Percentiles rank a stretch among this genome's conserved stretches.
Evolutionary conservation across 768 basidiomycete species (phyloP).

Genomic region (Trametes gibbosa): DNA sequence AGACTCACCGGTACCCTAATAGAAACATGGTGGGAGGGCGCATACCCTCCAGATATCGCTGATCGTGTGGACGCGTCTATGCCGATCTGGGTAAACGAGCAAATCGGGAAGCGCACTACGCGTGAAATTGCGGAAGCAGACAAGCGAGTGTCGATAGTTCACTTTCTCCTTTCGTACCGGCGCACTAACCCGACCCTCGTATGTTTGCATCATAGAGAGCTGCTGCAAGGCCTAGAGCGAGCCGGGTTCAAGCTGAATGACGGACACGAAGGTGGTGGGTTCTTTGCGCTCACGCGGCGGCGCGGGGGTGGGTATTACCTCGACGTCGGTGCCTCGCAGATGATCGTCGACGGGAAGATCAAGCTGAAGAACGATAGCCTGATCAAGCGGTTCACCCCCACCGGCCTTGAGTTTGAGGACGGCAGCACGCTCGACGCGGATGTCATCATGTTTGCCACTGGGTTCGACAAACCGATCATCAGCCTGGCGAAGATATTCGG

Average conservation of each 20-base stretch:
- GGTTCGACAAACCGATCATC: slow-evolving; percentile 43
- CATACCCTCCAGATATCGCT: slow-evolving; percentile 47
- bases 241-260: slow-evolving; percentile 55
- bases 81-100: slow-evolving; percentile 37
- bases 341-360: slow-evolving; percentile 66
- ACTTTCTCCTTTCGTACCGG: too few species aligned
- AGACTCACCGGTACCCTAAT: background rate
- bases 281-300: slow-evolving; percentile 44
- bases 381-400: slow-evolving; percentile 35
- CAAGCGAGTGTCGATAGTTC: slow-evolving; percentile 16
- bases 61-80: slow-evolving; percentile 52
- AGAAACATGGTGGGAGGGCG: slow-evolving; percentile 44
- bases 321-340: slow-evolving; percentile 57
- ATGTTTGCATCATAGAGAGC: slow-evolving; percentile 26
- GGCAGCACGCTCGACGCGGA: slow-evolving; percentile 46
- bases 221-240: slow-evolving; percentile 54
- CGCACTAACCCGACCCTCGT: background rate
- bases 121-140: slow-evolving; percentile 33
- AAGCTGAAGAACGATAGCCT: slow-evolving; percentile 59
- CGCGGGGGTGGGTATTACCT: slow-evolving; percentile 67
- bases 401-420: slow-evolving; percentile 40
- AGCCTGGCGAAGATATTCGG: slow-evolving; percentile 46
- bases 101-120: slow-evolving; percentile 30
- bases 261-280: slow-evolving; percentile 53
- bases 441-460: slow-evolving; percentile 48